Evolutionary conservation across 2,329 filamentous ascomycete species (phyloP).

Genomic region (Lasiodiplodia gonubiensis): DNA sequence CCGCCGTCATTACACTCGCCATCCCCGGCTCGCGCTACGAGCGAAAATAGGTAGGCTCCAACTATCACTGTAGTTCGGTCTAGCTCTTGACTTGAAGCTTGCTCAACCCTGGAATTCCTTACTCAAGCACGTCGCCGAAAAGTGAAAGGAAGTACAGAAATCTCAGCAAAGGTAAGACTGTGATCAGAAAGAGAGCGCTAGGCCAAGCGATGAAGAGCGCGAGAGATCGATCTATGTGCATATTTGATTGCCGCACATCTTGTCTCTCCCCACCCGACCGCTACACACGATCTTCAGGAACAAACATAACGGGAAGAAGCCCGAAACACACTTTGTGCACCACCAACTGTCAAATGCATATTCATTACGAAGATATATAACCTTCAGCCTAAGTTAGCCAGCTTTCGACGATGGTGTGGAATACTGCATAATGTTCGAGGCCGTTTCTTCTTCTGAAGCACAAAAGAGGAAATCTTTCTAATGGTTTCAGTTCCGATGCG

Average conservation of each 20-base stretch:
- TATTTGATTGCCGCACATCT: neutral
- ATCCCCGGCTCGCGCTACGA: neutral
- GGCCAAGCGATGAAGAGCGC: neutral
- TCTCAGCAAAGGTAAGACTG: neutral
- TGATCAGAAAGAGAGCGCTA: neutral
- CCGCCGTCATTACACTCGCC: too few species aligned
- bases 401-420: too few species aligned
- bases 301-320: too few species aligned
- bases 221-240: neutral
- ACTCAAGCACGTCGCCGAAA: neutral
- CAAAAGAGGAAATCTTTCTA: too few species aligned
- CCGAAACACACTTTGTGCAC: too few species aligned
- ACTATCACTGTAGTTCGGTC: neutral
- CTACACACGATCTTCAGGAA: neutral
- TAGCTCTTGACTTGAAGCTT: neutral
- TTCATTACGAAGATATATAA: too few species aligned
- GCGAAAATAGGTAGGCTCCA: neutral
- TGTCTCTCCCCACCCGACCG: neutral
- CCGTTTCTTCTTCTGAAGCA: too few species aligned
- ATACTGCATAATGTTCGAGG: too few species aligned
- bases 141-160: neutral
- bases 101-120: neutral
- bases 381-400: too few species aligned
- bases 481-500: too few species aligned
- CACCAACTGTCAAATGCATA: too few species aligned